phyloP scores from a whole-genome alignment of 164 flowering plant species.

The Berberis thunbergii region DNA sequence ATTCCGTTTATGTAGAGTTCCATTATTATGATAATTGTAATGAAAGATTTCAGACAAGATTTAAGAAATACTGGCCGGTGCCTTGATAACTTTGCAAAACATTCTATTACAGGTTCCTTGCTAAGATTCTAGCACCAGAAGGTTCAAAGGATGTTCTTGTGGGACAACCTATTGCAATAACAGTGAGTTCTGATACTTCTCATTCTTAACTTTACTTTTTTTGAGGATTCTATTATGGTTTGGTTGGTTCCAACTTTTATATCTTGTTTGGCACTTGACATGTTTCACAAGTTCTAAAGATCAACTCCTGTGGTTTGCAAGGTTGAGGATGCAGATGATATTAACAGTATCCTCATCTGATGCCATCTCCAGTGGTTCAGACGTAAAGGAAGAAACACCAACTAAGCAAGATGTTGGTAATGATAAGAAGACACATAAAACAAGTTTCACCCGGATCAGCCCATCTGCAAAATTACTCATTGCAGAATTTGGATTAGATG shows the following conservation, averaged over 20 bases:
- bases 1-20: too few relatives aligned
- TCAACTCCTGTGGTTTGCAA: conserved; percentile 2
- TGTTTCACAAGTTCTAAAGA: not conserved
- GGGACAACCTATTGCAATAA: conserved; percentile 84
- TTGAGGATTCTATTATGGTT: too few relatives aligned
- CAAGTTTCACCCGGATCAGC: conserved; percentile 54
- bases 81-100: not conserved
- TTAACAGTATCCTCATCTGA: conserved; percentile 56
- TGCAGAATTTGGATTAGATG: conserved; percentile 64
- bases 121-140: conserved; percentile 80
- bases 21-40: too few relatives aligned
- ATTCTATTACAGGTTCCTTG: conserved; percentile 45
- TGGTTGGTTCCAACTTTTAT: too few relatives aligned
- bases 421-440: conserved; percentile 21
- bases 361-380: conserved; percentile 23
- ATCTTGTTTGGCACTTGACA: too few relatives aligned
- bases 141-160: conserved; percentile 89
- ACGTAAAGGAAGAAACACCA: conserved; percentile 34
- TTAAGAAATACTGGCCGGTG: not conserved
- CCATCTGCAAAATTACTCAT: conserved; percentile 90
- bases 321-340: conserved; percentile 74
- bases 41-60: not conserved
- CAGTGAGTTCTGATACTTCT: conserved; percentile 44
- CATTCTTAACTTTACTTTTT: too few relatives aligned
- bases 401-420: conserved; percentile 21